Conservation (phyloP, 352 stramenopile genomes). For the Phytopythium montanum region DNA sequence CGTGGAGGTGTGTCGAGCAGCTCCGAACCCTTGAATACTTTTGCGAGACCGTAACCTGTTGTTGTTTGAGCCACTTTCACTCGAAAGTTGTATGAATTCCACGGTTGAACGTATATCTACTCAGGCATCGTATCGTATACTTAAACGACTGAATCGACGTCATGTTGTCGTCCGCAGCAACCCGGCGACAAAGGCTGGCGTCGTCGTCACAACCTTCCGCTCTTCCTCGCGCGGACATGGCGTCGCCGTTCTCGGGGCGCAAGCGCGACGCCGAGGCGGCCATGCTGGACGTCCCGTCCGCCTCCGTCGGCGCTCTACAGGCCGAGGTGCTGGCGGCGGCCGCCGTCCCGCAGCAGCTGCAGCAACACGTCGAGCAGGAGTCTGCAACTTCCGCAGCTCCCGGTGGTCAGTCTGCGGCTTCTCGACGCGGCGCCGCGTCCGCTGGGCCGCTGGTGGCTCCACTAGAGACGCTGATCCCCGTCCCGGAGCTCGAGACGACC, state of each 20-base stretch:
- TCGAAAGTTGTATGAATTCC: background rate
- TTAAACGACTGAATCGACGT: background rate
- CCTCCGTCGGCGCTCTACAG: constrained; percentile 1
- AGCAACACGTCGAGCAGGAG: background rate
- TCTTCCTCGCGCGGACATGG: background rate
- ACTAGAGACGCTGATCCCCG: constrained; percentile 15
- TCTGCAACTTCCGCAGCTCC: background rate
- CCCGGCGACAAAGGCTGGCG: background rate
- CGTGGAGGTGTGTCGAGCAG: background rate
- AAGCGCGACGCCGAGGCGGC: constrained; percentile 9
- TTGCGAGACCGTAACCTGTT: background rate
- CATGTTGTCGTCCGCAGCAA: constrained; percentile 1
- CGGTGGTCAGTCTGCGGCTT: background rate
- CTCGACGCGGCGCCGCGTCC: background rate
- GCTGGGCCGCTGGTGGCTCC: constrained; percentile 14
- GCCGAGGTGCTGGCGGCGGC: constrained; percentile 8
- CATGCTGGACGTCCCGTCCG: background rate
- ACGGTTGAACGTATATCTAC: background rate
- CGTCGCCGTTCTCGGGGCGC: constrained; percentile 1
- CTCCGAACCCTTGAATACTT: background rate
- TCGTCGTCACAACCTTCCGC: background rate
- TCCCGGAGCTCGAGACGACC: constrained; percentile 15
- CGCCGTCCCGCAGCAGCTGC: background rate
- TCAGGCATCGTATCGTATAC: background rate
- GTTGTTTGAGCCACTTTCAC: background rate